Conservation (phyloP, 306 rosid species). For the Delonix regia region DNA sequence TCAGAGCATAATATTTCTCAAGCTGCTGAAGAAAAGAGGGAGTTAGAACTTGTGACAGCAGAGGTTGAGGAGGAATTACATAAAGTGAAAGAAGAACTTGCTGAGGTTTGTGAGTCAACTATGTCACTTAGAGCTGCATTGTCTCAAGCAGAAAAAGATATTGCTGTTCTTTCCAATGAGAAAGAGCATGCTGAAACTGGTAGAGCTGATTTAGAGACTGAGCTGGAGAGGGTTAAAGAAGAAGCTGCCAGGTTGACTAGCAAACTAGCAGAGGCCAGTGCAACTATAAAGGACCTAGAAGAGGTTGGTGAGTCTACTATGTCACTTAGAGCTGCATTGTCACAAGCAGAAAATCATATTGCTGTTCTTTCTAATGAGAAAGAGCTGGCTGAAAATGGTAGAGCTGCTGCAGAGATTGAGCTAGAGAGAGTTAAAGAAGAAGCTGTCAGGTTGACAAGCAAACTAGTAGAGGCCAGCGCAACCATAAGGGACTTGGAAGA, state of each 20-base stretch:
- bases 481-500: constrained; percentile 1
- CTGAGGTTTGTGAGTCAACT: constrained; percentile 43
- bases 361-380: background rate
- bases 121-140: constrained; percentile 1
- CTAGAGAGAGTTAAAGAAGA: constrained; percentile 9
- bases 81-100: constrained; percentile 59
- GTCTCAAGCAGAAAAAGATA: constrained; percentile 3
- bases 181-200: background rate
- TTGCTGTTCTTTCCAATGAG: background rate
- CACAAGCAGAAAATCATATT: constrained; percentile 9
- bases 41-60: constrained; percentile 57
- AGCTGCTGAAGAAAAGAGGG: constrained; percentile 69
- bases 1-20: constrained; percentile 59
- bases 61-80: constrained; percentile 65
- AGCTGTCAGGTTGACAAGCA: background rate
- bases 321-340: background rate
- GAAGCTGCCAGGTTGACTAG: background rate
- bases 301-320: background rate
- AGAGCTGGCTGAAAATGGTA: background rate
- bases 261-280: background rate
- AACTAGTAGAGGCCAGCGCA: background rate
- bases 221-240: constrained; percentile 12
- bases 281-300: background rate
- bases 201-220: background rate
- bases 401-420: constrained; percentile 2